phyloP scores from a whole-genome alignment of 345 rosid species.

The Citrus trifoliata region DNA sequence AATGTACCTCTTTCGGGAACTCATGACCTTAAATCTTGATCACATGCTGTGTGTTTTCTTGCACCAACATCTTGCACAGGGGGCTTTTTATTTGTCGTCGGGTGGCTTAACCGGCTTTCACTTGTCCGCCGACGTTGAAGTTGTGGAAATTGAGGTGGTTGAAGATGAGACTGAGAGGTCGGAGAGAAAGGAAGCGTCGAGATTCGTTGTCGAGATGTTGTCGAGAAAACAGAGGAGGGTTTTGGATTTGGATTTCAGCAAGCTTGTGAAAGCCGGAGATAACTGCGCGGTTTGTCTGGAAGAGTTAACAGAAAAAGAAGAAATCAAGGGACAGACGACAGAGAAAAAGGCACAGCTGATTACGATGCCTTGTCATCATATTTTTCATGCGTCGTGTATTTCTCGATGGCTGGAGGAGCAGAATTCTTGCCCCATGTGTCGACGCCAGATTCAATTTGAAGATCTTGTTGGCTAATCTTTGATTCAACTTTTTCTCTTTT shows the following conservation, averaged over 20 bases:
- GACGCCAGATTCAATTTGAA: not conserved
- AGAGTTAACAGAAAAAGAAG: not conserved
- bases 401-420: constrained; percentile 4
- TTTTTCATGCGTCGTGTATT: constrained; percentile 1
- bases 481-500: not conserved
- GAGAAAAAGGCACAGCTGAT: not conserved
- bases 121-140: not conserved
- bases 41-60: not conserved
- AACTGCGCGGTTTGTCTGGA: constrained; percentile 7
- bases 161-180: not conserved
- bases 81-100: not conserved
- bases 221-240: not conserved
- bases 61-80: not conserved
- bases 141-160: not conserved
- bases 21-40: not conserved
- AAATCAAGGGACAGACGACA: not conserved
- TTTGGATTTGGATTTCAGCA: too few species aligned
- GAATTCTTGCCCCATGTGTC: constrained; percentile 4
- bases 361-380: constrained; percentile 1
- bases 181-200: not conserved
- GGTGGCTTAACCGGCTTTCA: not conserved
- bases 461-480: not conserved
- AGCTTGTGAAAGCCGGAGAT: not conserved
- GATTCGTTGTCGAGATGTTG: not conserved
- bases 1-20: not conserved